Conservation (phyloP, 805 yeast species). For the Brettanomyces anomalus region DNA sequence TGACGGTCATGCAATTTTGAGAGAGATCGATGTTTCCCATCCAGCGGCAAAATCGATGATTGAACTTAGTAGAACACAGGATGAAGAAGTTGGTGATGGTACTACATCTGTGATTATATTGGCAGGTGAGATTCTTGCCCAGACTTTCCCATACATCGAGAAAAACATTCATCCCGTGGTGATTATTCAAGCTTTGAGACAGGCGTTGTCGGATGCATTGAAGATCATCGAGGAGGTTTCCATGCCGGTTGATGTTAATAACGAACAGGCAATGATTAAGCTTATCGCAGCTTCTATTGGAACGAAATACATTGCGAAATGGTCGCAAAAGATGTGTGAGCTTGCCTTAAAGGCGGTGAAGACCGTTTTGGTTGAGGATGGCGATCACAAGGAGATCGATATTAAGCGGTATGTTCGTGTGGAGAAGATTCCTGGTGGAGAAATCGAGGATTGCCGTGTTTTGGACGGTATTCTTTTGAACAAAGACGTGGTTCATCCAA, state of each 20-base stretch:
- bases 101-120: constrained; percentile 94
- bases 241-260: constrained; percentile 70
- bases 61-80: constrained; percentile 93
- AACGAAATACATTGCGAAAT: constrained; percentile 84
- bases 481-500: constrained; percentile 98
- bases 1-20: constrained; percentile 96
- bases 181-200: constrained; percentile 87
- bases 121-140: constrained; percentile 96
- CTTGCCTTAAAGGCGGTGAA: constrained; percentile 83
- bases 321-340: constrained; percentile 88
- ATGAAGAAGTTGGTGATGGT: constrained; percentile 87
- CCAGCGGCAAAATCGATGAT: constrained; percentile 99
- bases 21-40: constrained; percentile 96
- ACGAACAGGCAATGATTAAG: constrained; percentile 80
- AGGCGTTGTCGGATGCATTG: constrained; percentile 84
- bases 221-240: constrained; percentile 79
- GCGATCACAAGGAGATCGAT: constrained; percentile 72
- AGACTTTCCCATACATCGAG: constrained; percentile 88
- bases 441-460: constrained; percentile 80
- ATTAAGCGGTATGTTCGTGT: constrained; percentile 86
- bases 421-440: constrained; percentile 98
- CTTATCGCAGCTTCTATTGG: constrained; percentile 89
- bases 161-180: constrained; percentile 96
- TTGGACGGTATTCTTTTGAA: constrained; percentile 88
- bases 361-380: constrained; percentile 62